Conservation (phyloP, 2,329 filamentous ascomycete species). For the Nemania sp. region DNA sequence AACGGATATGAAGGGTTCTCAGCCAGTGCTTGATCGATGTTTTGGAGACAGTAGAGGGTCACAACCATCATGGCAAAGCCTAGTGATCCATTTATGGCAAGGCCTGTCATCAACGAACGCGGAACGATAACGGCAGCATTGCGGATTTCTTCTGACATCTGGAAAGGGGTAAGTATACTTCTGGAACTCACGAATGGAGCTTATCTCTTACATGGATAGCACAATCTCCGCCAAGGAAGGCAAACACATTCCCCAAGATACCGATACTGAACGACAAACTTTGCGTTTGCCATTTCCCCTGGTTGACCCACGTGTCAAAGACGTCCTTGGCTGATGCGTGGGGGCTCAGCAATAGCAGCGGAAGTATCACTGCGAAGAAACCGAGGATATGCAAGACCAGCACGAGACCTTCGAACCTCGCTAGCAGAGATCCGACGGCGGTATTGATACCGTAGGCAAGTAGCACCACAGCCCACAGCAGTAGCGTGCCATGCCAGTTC, state of each 20-base stretch:
- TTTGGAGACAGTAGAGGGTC: slow-evolving; percentile 56
- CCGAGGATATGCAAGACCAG: slow-evolving; percentile 49
- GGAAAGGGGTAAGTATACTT: neutral
- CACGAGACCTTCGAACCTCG: slow-evolving; percentile 47
- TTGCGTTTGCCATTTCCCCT: slow-evolving; percentile 30
- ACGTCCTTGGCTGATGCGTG: slow-evolving; percentile 35
- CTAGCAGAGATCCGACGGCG: slow-evolving; percentile 32
- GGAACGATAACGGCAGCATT: slow-evolving; percentile 55
- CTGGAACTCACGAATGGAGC: too few species aligned
- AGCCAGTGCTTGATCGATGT: slow-evolving; percentile 48
- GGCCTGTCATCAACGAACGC: slow-evolving; percentile 51
- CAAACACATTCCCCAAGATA: slow-evolving; percentile 26
- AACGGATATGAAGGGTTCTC: slow-evolving; percentile 58
- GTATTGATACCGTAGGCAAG: slow-evolving; percentile 48
- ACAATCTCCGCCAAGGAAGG: slow-evolving; percentile 28
- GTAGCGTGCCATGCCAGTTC: slow-evolving; percentile 29
- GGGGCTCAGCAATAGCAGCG: slow-evolving; percentile 39
- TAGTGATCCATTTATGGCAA: slow-evolving; percentile 54
- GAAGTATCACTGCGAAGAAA: slow-evolving; percentile 48
- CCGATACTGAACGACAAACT: slow-evolving; percentile 29
- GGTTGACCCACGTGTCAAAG: slow-evolving; percentile 35
- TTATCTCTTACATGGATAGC: slow-evolving; percentile 27
- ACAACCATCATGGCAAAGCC: slow-evolving; percentile 62
- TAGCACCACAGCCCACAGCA: slow-evolving; percentile 44
- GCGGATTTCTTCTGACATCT: slow-evolving; percentile 51